Percentiles rank a stretch among this genome's conserved stretches.
phyloP scores from a whole-genome alignment of 2,329 filamentous ascomycete species.

The Microdochium paspali region DNA sequence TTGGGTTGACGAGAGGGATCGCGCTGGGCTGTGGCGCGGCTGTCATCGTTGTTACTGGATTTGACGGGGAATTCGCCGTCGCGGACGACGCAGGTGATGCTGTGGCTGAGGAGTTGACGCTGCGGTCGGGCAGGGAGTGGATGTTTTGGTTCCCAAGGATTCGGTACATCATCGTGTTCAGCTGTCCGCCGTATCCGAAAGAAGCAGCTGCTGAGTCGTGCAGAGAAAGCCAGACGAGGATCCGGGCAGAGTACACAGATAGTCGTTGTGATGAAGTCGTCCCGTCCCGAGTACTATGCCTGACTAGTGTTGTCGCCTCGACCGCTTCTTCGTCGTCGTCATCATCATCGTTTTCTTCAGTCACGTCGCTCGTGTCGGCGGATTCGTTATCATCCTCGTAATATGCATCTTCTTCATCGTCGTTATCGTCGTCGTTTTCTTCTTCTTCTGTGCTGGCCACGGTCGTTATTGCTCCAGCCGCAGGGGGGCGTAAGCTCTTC shows the following conservation, averaged over 20 bases:
- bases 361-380: neutral
- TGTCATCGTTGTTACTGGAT: neutral
- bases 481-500: constrained; percentile 6
- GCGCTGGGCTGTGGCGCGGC: neutral
- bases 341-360: constrained; percentile 1
- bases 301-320: neutral
- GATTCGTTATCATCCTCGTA: too few species aligned
- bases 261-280: constrained; percentile 7
- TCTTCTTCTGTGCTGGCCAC: too few species aligned
- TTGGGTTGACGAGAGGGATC: neutral
- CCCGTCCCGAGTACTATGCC: neutral
- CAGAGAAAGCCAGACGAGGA: constrained; percentile 22
- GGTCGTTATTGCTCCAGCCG: too few species aligned
- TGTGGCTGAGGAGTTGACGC: too few species aligned
- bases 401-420: neutral
- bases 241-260: constrained; percentile 21
- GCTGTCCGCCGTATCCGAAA: constrained; percentile 21
- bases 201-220: constrained; percentile 19
- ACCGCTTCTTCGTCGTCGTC: neutral
- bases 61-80: neutral
- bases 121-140: too few species aligned
- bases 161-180: constrained; percentile 16
- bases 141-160: constrained; percentile 5
- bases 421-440: constrained; percentile 4
- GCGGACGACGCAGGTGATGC: neutral